Evolutionary conservation across 352 stramenopile genomes (phyloP).

Genomic region (Phytophthora pinifolia): DNA sequence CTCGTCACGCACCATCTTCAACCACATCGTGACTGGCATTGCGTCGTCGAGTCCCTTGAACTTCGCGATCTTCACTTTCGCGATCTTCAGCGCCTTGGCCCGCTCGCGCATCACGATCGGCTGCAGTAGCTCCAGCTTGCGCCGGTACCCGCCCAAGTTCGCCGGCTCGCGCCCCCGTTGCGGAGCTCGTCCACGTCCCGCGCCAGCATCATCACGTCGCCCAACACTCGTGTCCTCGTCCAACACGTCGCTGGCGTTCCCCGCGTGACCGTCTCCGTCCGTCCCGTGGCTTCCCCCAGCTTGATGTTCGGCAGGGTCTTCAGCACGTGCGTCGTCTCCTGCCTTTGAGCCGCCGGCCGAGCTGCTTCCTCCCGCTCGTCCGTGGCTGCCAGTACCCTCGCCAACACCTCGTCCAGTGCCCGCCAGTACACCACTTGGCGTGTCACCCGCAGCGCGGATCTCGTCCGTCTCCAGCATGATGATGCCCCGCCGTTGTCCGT

Average conservation of each 20-base stretch:
- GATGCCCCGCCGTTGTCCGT: background rate
- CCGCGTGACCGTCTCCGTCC: too few relatives aligned
- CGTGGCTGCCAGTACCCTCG: too few relatives aligned
- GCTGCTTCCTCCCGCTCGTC: too few relatives aligned
- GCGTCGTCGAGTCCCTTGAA: slow-evolving; percentile 5
- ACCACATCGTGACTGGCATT: slow-evolving; percentile 8
- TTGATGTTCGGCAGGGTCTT: background rate
- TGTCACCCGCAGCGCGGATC: background rate
- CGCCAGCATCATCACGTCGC: too few relatives aligned
- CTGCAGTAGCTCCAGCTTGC: background rate
- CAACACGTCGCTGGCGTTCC: too few relatives aligned
- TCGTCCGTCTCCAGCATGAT: background rate
- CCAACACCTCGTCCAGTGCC: background rate
- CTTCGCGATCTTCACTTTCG: slow-evolving; percentile 12
- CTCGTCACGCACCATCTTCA: background rate
- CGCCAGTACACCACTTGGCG: background rate
- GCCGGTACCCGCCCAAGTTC: background rate
- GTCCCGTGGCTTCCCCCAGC: background rate
- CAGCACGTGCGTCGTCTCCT: background rate
- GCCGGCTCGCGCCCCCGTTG: too few relatives aligned
- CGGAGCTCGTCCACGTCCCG: background rate
- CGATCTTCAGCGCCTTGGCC: slow-evolving; percentile 2
- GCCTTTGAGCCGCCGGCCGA: too few relatives aligned
- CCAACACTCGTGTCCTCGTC: too few relatives aligned
- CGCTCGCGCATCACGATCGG: slow-evolving; percentile 1